Conservation (phyloP, 83 land plant genomes). For the Larix sibirica region DNA sequence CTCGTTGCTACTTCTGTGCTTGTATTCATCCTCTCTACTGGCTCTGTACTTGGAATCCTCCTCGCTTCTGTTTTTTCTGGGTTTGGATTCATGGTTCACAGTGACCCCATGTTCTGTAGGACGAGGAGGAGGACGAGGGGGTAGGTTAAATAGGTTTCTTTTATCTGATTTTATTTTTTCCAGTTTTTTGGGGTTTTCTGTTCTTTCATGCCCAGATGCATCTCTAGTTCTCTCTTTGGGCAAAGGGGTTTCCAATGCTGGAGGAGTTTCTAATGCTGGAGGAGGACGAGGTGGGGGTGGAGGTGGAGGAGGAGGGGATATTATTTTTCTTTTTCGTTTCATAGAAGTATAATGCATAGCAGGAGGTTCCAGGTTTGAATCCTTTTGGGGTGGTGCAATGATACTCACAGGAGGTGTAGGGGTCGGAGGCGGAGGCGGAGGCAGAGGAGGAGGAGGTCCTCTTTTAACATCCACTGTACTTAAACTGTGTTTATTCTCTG, state of each 20-base stretch:
- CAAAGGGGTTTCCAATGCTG: background rate
- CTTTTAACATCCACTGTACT: background rate
- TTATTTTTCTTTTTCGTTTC: background rate
- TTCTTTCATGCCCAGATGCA: background rate
- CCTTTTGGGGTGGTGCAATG: background rate
- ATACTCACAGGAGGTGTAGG: too few species aligned
- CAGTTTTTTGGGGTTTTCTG: background rate
- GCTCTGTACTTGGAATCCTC: background rate
- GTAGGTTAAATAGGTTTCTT: background rate
- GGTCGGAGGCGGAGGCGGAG: background rate
- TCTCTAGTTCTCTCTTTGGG: background rate
- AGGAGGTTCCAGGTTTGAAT: background rate
- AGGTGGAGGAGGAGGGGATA: background rate
- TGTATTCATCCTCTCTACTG: background rate
- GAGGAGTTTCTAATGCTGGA: background rate
- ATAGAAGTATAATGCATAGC: background rate
- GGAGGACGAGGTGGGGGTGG: background rate
- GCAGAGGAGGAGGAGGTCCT: background rate
- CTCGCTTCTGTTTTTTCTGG: too few species aligned
- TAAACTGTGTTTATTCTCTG: background rate
- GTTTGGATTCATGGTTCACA: too few species aligned
- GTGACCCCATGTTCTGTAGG: background rate
- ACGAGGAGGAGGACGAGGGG: slow-evolving; percentile 9
- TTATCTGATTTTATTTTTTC: slow-evolving; percentile 10
- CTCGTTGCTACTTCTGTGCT: background rate